Evolutionary conservation across 2,329 filamentous ascomycete species (phyloP).

Genomic region (Apiospora phragmitis): DNA sequence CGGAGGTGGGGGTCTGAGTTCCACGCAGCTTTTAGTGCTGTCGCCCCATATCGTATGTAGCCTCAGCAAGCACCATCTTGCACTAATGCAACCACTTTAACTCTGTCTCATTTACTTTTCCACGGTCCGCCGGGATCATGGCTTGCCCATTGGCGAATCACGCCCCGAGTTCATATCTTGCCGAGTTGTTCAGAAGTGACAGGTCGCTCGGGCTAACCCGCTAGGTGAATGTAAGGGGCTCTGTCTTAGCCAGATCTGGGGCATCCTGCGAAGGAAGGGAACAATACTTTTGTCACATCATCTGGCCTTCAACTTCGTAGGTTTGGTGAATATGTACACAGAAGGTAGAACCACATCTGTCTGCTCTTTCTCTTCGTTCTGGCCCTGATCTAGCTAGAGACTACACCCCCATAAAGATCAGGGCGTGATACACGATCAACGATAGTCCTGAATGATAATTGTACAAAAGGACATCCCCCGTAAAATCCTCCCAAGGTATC

Average conservation of each 20-base stretch:
- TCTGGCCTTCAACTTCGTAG: background rate
- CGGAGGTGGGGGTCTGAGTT: background rate
- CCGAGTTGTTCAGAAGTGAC: background rate
- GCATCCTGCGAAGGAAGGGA: background rate
- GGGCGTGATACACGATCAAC: constrained; percentile 3
- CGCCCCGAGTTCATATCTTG: background rate
- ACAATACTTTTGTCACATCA: background rate
- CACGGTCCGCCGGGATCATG: background rate
- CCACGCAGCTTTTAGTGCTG: background rate
- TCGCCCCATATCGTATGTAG: background rate
- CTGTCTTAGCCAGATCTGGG: background rate
- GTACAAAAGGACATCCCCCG: background rate
- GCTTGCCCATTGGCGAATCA: constrained; percentile 7
- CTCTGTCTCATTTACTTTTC: background rate
- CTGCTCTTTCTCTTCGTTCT: background rate
- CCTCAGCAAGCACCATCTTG: background rate
- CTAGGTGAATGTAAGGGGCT: background rate
- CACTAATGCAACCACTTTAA: constrained; percentile 12
- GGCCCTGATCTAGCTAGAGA: background rate
- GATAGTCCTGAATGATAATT: constrained; percentile 11
- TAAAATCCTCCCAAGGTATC: background rate
- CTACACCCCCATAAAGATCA: background rate
- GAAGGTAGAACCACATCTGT: background rate
- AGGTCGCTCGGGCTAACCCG: background rate
- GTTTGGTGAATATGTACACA: background rate